Base-by-base conservation (phyloP, 2,329 filamentous ascomycete species). In the Aspergillus amoenus region DNA sequence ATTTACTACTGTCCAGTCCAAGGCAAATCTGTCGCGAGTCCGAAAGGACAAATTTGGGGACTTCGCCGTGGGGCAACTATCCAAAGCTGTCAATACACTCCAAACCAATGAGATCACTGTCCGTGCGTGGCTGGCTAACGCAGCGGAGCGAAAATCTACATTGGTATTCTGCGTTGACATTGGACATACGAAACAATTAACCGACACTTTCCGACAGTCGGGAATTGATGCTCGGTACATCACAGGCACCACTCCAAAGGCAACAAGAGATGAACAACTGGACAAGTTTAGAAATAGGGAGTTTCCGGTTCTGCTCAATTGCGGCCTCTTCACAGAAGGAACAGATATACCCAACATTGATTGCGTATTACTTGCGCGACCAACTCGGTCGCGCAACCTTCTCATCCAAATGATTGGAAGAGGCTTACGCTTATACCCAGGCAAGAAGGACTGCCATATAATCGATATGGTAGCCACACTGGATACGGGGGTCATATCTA, bases 341-440 rank as follows among this genome's bases (percentile, higher is more conserved):
- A 99, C 94, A 1, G 94, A 99, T 68, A 96, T 99, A 32, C 94
- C 95, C 5, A 97, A 96, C 70, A 90, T 99, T 63, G 94, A 99
- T 76, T 97, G 94, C 69, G 85, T 99, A 22, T 71, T 99, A 8
- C 82, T 99, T 8, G 92, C 89, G 3, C 82, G 94, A 22, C 94
- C 94, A 0, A 99, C 94, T 1, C 87, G 88, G 64, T 97, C 94
- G 15, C 86, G 90, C n/a, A 97, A 97, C 66, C 79, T 99, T 2
- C 84, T 99, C 1, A 86, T 97, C 1, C 94, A 99, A 74, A 99
- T 99, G 94, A 96, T 99, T 60, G 94, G 94, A 0, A 84, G 94
- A 66, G 94, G 94, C 4, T 90, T 99, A 85, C 86, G 94, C 42
- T 77, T 97, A 40, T 83, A 91, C 70, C 80, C 87, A 1, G 89